Conservation (phyloP, 2,329 filamentous ascomycete genomes). For the Zalaria obscura region DNA sequence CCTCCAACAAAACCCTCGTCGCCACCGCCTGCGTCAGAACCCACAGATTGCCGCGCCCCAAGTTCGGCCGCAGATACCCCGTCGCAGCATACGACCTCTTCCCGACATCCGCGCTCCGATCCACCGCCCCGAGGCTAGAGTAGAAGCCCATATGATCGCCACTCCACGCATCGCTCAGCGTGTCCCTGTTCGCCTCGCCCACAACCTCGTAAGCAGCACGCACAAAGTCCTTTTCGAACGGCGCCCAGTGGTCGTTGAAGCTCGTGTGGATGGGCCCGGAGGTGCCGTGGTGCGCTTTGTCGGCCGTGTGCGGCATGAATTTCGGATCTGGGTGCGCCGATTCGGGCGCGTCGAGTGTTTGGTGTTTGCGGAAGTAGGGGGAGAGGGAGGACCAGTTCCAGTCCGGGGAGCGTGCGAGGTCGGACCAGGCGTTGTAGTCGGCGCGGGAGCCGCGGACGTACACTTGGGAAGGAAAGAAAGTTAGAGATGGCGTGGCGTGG, state of each 20-base stretch:
- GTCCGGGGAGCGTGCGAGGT: constrained; percentile 10
- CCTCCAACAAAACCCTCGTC: constrained; percentile 14
- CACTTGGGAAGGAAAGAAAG: no score
- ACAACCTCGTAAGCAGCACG: constrained; percentile 19
- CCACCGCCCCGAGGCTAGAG: constrained; percentile 16
- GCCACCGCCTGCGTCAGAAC: constrained; percentile 18
- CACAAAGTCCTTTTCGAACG: constrained; percentile 22
- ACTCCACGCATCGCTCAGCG: constrained; percentile 17
- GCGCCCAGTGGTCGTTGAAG: constrained; percentile 21
- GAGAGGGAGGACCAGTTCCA: constrained; percentile 15
- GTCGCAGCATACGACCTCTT: constrained; percentile 18
- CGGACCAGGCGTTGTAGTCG: constrained; percentile 23
- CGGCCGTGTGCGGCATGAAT: constrained; percentile 14
- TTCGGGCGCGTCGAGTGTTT: constrained; percentile 13
- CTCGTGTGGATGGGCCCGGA: constrained; percentile 14
- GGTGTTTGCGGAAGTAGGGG: constrained; percentile 18
- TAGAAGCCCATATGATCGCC: constrained; percentile 20
- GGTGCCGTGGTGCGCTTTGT: constrained; percentile 13
- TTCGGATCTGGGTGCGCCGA: constrained; percentile 10
- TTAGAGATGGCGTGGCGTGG: not conserved
- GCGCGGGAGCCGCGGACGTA: constrained; percentile 17
- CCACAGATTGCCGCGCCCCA: constrained; percentile 14
- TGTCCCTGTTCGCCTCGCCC: constrained; percentile 12
- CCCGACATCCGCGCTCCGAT: constrained; percentile 15
- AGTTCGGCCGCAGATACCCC: constrained; percentile 18